A percentile compares a stretch with the other conserved stretches of the same genome.
These are phyloP conservation scores for Wickerhamomyces xylosicus DNA, from an alignment of 805 yeast genomes.

Conservation along the genomic window DNA sequence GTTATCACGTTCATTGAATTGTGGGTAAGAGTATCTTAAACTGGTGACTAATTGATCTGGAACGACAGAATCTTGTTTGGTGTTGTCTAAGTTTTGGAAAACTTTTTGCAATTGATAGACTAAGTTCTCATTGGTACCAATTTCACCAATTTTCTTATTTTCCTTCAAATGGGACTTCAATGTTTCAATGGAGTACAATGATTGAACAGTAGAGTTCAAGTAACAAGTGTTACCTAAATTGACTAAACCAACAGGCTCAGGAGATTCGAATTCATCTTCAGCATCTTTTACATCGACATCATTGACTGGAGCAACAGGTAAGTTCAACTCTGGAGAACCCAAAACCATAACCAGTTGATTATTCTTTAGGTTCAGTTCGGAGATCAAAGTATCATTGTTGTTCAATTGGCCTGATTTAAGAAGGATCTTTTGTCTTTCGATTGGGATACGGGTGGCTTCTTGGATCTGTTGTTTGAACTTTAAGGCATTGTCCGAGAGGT, in stretches of 20 bases:
- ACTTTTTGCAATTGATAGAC: conserved; percentile 39
- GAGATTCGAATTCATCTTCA: conserved; percentile 37
- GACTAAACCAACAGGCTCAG: conserved; percentile 76
- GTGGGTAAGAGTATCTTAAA: conserved; percentile 68
- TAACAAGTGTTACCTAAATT: conserved; percentile 96
- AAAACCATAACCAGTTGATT: conserved; percentile 74
- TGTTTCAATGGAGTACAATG: conserved; percentile 69
- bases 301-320: conserved; percentile 38
- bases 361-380: conserved; percentile 45
- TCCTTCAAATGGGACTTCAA: conserved; percentile 52
- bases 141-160: conserved; percentile 29
- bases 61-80: conserved; percentile 37
- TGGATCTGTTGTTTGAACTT: conserved; percentile 60
- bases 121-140: conserved; percentile 26
- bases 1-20: conserved; percentile 72
- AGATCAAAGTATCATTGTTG: conserved; percentile 40
- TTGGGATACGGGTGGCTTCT: conserved; percentile 72
- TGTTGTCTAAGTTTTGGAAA: conserved; percentile 30
- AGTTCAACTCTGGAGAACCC: conserved; percentile 75
- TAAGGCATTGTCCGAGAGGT: conserved; percentile 28
- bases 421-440: conserved; percentile 80
- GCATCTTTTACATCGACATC: conserved; percentile 11
- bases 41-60: conserved; percentile 61
- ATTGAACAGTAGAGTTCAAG: conserved; percentile 82
- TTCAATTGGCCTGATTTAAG: conserved; percentile 81